Evolutionary conservation across 176 grass and related monocot species (phyloP).

Genomic region (Oryza meyeriana): DNA sequence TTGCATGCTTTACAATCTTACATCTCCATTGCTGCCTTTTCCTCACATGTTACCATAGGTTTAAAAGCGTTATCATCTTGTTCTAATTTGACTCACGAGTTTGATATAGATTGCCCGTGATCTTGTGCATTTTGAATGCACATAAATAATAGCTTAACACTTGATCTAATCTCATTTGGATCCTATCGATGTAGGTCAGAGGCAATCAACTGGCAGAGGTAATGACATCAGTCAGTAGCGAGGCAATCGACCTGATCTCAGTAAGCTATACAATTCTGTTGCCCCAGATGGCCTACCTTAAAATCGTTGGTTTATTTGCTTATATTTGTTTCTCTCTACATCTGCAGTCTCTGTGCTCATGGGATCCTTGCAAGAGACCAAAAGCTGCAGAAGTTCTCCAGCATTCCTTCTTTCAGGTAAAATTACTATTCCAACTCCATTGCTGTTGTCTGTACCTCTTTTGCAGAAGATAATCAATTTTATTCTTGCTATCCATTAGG

Average conservation of each 20-base stretch:
- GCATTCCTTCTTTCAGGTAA: slow-evolving; percentile 89
- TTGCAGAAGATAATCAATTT: slow-evolving; percentile 2
- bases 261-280: slow-evolving; percentile 48
- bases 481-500: slow-evolving; percentile 28
- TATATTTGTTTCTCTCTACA: background rate
- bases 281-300: background rate
- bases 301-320: background rate
- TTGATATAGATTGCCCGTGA: background rate
- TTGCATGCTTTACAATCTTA: background rate
- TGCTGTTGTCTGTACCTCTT: slow-evolving; percentile 9
- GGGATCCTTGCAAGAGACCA: slow-evolving; percentile 92
- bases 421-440: background rate
- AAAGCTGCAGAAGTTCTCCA: slow-evolving; percentile 84
- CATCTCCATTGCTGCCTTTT: background rate
- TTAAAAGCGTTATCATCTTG: slow-evolving; percentile 4
- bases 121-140: slow-evolving; percentile 17
- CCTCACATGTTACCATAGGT: background rate
- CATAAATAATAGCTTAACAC: background rate
- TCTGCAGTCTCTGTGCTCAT: slow-evolving; percentile 76
- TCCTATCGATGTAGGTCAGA: slow-evolving; percentile 44
- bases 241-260: slow-evolving; percentile 75
- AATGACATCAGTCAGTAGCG: slow-evolving; percentile 60
- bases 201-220: slow-evolving; percentile 63
- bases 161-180: background rate
- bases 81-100: background rate